A percentile compares a stretch with the other conserved stretches of the same genome.
phyloP scores from a whole-genome alignment of 192 early-diverging fungal species.

The Podila minutissima region DNA sequence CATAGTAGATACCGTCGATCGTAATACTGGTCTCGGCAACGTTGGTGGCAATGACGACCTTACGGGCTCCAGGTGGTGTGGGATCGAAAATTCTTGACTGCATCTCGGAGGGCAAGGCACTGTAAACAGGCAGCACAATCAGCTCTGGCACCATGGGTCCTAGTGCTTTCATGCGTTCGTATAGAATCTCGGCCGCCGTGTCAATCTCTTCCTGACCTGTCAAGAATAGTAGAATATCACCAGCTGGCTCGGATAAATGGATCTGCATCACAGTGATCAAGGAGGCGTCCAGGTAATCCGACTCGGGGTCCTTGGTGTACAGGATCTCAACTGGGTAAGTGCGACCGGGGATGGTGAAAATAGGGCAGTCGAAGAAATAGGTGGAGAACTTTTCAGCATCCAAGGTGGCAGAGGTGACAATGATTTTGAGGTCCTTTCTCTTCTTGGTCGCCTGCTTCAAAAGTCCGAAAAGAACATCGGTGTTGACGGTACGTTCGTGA shows the following conservation, averaged over 20 bases:
- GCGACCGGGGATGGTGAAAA: slow-evolving; percentile 96
- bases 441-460: slow-evolving; percentile 83
- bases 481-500: slow-evolving; percentile 96
- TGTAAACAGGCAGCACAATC: slow-evolving; percentile 93
- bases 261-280: slow-evolving; percentile 98
- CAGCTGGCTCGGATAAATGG: slow-evolving; percentile 91
- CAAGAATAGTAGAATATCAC: slow-evolving; percentile 95
- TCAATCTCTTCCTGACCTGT: slow-evolving; percentile 99
- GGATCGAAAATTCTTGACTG: slow-evolving; percentile 97
- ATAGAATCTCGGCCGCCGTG: slow-evolving; percentile 74
- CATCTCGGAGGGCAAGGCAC: slow-evolving; percentile 92
- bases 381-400: slow-evolving; percentile 94
- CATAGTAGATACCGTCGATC: slow-evolving; percentile 97
- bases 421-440: slow-evolving; percentile 92
- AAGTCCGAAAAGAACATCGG: slow-evolving; percentile 96
- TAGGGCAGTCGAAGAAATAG: slow-evolving; percentile 92
- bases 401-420: slow-evolving; percentile 94
- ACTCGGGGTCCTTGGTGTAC: slow-evolving; percentile 94
- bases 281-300: slow-evolving; percentile 93
- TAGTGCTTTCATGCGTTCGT: slow-evolving; percentile 77
- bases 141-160: slow-evolving; percentile 76
- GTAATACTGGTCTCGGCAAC: slow-evolving; percentile 99
- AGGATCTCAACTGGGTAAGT: slow-evolving; percentile 95
- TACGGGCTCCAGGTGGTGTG: slow-evolving; percentile 79
- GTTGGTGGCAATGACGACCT: slow-evolving; percentile 97